A percentile compares a stretch with the other conserved stretches of the same genome.
These are phyloP conservation scores for Mortierella sp. DNA, from an alignment of 371 early-diverging fungal species.

Conservation along the genomic window DNA sequence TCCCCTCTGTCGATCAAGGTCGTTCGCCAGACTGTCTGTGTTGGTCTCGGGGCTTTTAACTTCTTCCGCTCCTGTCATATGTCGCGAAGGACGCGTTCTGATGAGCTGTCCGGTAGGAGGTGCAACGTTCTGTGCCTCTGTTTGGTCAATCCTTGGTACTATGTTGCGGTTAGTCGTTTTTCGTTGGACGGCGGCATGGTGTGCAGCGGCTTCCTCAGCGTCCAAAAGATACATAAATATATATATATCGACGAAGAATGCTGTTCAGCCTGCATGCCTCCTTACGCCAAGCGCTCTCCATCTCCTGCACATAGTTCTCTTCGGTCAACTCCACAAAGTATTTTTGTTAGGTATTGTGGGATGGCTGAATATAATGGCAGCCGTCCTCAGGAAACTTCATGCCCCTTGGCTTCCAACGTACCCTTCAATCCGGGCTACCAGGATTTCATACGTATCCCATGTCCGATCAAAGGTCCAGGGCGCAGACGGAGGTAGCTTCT, in stretches of 20 bases:
- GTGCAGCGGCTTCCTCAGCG: neutral
- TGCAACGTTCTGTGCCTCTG: neutral
- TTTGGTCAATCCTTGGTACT: neutral
- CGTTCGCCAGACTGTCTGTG: neutral
- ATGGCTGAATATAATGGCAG: neutral
- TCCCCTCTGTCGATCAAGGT: neutral
- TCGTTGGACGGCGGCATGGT: neutral
- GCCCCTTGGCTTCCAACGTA: neutral
- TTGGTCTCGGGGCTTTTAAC: slow-evolving; percentile 1
- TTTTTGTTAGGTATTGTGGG: slow-evolving; percentile 10
- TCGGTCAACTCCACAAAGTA: slow-evolving; percentile 11
- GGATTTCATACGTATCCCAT: neutral
- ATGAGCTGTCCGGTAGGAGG: neutral
- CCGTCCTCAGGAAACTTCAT: neutral
- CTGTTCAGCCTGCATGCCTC: slow-evolving; percentile 2
- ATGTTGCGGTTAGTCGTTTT: neutral
- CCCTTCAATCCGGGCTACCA: slow-evolving; percentile 3
- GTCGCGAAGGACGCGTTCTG: neutral
- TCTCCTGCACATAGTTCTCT: neutral
- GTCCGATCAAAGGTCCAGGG: slow-evolving; percentile 3
- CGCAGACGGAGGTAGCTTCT: slow-evolving; percentile 2
- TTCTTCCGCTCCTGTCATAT: neutral
- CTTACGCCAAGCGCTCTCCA: slow-evolving; percentile 8
- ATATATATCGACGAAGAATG: slow-evolving; percentile 1
- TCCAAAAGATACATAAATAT: neutral